Percentiles rank a stretch among this genome's conserved stretches.
phyloP scores from a whole-genome alignment of 225 moss, liverwort and hornwort species.

The Climacium dendroides region DNA sequence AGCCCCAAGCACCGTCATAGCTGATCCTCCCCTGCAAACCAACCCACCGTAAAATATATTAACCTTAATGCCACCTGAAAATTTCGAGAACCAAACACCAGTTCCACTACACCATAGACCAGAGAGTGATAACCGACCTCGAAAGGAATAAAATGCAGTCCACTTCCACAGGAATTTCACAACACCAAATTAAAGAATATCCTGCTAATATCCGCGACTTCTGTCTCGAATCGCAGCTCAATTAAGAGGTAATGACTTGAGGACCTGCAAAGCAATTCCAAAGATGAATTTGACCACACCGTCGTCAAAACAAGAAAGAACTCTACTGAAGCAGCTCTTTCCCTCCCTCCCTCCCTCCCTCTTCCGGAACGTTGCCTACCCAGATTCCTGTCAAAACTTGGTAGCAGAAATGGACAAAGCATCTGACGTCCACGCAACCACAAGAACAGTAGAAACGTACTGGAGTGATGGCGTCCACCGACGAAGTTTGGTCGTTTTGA shows the following conservation, averaged over 20 bases:
- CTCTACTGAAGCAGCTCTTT: neutral
- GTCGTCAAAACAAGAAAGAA: neutral
- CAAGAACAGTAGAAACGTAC: neutral
- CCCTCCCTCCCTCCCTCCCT: neutral
- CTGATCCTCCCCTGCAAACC: neutral
- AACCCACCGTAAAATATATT: neutral
- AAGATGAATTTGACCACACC: neutral
- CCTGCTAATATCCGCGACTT: neutral
- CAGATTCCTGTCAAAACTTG: neutral
- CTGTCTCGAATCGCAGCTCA: neutral
- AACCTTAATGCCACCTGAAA: neutral
- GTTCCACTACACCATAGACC: neutral
- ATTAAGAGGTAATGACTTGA: neutral
- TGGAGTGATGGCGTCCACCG: neutral
- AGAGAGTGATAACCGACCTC: neutral
- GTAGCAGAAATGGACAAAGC: neutral
- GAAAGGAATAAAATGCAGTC: neutral
- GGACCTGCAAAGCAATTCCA: neutral
- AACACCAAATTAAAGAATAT: neutral
- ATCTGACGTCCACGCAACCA: neutral
- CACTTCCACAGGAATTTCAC: neutral
- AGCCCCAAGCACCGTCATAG: conserved; percentile 30
- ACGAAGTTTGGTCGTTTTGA: no score
- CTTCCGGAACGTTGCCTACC: neutral
- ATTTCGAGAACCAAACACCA: neutral